Percentiles rank a stretch among this genome's conserved stretches.
Conservation (phyloP, 2,329 filamentous ascomycete genomes). For the Fulvia fulva region DNA sequence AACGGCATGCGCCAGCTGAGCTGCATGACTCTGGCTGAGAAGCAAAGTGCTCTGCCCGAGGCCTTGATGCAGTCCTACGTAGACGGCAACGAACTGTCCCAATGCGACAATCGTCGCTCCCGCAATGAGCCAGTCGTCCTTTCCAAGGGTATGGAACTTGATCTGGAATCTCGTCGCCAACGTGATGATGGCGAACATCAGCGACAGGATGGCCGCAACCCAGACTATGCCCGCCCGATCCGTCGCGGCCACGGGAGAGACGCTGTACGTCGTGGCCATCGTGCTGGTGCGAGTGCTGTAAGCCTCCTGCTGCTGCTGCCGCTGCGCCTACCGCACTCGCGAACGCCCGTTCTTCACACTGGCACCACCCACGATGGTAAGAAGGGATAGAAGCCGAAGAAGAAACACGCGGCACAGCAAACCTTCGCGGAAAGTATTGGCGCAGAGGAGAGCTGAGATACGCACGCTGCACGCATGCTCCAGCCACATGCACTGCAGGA, state of each 20-base stretch:
- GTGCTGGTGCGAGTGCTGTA: too few relatives aligned
- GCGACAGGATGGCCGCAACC: constrained; percentile 28
- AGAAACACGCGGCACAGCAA: too few relatives aligned
- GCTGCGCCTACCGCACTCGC: too few relatives aligned
- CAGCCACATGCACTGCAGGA: too few relatives aligned
- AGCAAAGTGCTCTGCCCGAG: constrained; percentile 18
- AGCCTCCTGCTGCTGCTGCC: too few relatives aligned
- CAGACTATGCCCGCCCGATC: constrained; percentile 21
- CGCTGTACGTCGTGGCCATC: constrained; percentile 13
- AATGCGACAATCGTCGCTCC: constrained; percentile 20
- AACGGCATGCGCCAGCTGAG: constrained; percentile 17
- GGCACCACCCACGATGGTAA: too few relatives aligned
- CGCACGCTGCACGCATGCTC: too few relatives aligned
- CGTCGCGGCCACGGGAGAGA: constrained; percentile 14
- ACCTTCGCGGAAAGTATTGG: too few relatives aligned
- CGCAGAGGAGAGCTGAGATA: too few relatives aligned
- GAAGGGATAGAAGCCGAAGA: too few relatives aligned
- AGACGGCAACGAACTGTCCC: constrained; percentile 24
- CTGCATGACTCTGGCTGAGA: constrained; percentile 9
- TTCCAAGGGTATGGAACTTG: constrained; percentile 26
- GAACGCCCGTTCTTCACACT: too few relatives aligned
- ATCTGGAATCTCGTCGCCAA: constrained; percentile 25
- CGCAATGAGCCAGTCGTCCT: constrained; percentile 28
- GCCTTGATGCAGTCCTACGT: constrained; percentile 20
- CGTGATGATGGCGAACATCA: constrained; percentile 26